Base-by-base conservation (phyloP, 345 rosid species). In the Cardamine resedifolia region DNA sequence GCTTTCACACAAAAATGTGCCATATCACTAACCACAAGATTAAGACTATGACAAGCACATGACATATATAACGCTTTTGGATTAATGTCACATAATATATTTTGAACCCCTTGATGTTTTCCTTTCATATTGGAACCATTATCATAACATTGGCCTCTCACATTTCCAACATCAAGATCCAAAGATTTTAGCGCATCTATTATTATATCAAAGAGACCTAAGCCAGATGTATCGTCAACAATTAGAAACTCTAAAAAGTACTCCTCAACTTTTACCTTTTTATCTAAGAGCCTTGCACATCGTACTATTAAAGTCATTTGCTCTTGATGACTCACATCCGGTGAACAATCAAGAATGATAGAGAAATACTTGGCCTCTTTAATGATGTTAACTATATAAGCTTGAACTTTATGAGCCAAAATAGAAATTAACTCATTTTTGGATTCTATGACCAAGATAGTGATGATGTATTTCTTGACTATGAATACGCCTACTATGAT, bases 301-400 rank as follows among this genome's bases (percentile, higher is more conserved):
- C 33, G 7, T 24, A 10, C 1, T 21, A 24, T 24, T 1, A 53
- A 10, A 53, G 59, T 23, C 59, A 53, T 53, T 52, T 53, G 8
- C 9, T 30, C 9, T 30, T 30, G 33, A 30, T 30, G 33, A 6
- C 9, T 30, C 6, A 30, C 33, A 30, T 30, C 1, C 6, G 33
- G 33, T 30, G 31, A 2, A 44, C n/a, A n/a, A 44, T 44, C 10
- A n/a, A 44, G 19, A 15, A 44, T 16, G 19, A 16, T 16, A n/a
- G 19, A 44, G n/a, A 44, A 44, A 44, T 44, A 44, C 1, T 44
- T 49, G 14, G 79, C 84, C 33, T 30, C 33, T 30, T 30, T 30
- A 30, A 30, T 30, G 33, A 30, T 6, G 6, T 30, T 30, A 30
- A 30, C 33, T 30, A 30, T 30, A 8, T 2, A 30, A 30, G 6